Percentiles rank a stretch among this genome's conserved stretches.
Evolutionary conservation across 176 grass and related monocot species (phyloP).

Genomic region (Lolium rigidum): DNA sequence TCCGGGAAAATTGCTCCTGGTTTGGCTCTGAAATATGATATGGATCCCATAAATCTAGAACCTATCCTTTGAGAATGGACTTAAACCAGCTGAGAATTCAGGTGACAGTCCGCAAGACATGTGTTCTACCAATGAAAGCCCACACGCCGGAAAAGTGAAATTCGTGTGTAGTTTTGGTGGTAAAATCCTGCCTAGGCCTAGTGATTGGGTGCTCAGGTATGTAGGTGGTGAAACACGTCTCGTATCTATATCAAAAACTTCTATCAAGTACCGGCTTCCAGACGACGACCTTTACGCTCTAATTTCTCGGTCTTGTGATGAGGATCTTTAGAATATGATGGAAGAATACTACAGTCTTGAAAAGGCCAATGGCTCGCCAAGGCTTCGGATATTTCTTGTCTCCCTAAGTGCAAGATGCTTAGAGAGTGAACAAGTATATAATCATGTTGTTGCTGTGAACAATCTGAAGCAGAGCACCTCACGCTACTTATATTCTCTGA

Average conservation of each 20-base stretch:
- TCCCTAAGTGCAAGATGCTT: constrained; percentile 57
- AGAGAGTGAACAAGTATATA: constrained; percentile 59
- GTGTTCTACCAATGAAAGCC: constrained; percentile 48
- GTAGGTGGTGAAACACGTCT: constrained; percentile 87
- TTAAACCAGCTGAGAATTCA: constrained; percentile 39
- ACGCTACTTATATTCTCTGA: no score
- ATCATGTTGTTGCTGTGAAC: constrained; percentile 73
- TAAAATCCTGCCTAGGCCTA: constrained; percentile 88
- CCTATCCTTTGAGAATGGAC: constrained; percentile 40
- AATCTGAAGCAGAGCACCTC: constrained; percentile 60
- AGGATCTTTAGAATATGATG: constrained; percentile 99
- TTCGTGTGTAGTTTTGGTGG: constrained; percentile 98
- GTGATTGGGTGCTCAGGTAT: constrained; percentile 85
- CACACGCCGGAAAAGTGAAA: constrained; percentile 68
- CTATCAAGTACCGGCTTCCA: constrained; percentile 96
- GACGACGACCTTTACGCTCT: constrained; percentile 91
- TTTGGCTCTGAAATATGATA: constrained; percentile 34
- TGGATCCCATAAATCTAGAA: constrained; percentile 47
- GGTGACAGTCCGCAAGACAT: constrained; percentile 46
- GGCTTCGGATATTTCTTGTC: constrained; percentile 86
- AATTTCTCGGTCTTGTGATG: constrained; percentile 85
- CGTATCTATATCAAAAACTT: constrained; percentile 66
- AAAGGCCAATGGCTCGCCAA: constrained; percentile 60
- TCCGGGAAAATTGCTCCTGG: constrained; percentile 46
- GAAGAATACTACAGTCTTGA: constrained; percentile 83